A percentile compares a stretch with the other conserved stretches of the same genome.
Conservation (phyloP, 768 basidiomycete species). For the Cytidiella melzeri region DNA sequence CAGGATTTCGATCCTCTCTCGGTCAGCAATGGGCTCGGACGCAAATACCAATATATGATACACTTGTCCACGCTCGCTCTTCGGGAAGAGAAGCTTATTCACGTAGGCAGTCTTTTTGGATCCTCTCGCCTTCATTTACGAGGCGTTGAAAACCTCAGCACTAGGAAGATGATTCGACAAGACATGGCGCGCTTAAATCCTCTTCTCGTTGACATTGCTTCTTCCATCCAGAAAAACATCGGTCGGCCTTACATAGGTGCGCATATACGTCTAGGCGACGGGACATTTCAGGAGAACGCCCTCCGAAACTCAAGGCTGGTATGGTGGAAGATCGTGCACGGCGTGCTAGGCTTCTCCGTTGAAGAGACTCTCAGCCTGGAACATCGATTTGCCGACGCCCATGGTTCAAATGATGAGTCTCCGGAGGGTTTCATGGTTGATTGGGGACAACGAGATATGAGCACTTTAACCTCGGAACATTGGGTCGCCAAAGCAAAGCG, state of each 20-base stretch:
- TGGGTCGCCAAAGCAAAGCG: background rate
- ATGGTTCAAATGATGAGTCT: background rate
- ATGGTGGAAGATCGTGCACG: slow-evolving; percentile 54
- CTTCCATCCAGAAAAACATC: slow-evolving; percentile 42
- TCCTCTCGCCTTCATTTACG: slow-evolving; percentile 59
- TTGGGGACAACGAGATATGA: slow-evolving; percentile 15
- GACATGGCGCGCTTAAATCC: slow-evolving; percentile 54
- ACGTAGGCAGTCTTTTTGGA: slow-evolving; percentile 73
- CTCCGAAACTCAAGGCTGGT: slow-evolving; percentile 36
- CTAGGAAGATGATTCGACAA: slow-evolving; percentile 44
- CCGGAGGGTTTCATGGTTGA: slow-evolving; percentile 15
- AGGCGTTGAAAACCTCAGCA: slow-evolving; percentile 29
- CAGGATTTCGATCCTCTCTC: slow-evolving; percentile 32
- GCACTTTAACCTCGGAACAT: slow-evolving; percentile 23
- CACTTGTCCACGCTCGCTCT: slow-evolving; percentile 37
- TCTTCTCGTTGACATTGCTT: slow-evolving; percentile 36
- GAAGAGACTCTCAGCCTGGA: slow-evolving; percentile 11
- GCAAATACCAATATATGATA: slow-evolving; percentile 40
- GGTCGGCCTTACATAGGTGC: slow-evolving; percentile 44
- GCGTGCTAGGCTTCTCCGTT: slow-evolving; percentile 36
- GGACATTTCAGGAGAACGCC: slow-evolving; percentile 44
- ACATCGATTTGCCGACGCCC: slow-evolving; percentile 12
- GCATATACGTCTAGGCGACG: slow-evolving; percentile 68
- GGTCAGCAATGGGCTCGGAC: slow-evolving; percentile 21
- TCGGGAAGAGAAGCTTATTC: slow-evolving; percentile 46